Base-by-base conservation (phyloP, 441 rosid species). In the Erodium chrysanthum region DNA sequence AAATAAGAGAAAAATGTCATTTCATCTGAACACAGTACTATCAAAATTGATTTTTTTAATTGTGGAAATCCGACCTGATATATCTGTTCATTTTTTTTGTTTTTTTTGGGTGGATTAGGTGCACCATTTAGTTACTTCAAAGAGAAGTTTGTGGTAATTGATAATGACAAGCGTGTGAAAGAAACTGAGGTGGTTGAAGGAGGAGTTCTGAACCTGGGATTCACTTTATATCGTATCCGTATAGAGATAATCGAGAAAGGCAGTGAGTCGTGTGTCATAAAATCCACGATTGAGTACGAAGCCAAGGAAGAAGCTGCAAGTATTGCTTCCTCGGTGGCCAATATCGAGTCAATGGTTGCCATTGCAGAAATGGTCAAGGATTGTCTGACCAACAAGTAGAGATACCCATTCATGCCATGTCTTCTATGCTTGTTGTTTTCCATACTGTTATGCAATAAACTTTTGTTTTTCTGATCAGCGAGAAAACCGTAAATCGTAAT, bases 161-260 rank as follows among this genome's bases (percentile, higher is more conserved):
- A 84, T 33, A 74, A 82, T 9, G 79, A 78, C 1, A 71, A 62
- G 4, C 82, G 77, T 0, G 78, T 81, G 65, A 84, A 79, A 71
- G 85, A 76, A 70, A 75, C 77, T 0, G 81, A 84, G 70, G 5
- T 66, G 5, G 63, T 84, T 0, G 84, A 69, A 42, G 67, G 72
- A 21, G 61, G 42, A 12, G 23, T 40, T 62, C 42, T 29, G 61
- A 60, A 44, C 6, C 4, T 69, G 25, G 72, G 72, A 44, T 62
- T 69, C 44, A 40, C 60, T 7, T 8, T 25, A 5, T 69, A 69
- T 59, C 27, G 72, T 10, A 33, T 69, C 27, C 67, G 72, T n/a
- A 23, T 69, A 4, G 44, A 62, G 4, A 56, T 69, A 12, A n/a
- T 69, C 1, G 67, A 69, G 44, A 29, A 69, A 12, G 72, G 21